Base-by-base conservation (phyloP, 1,284 basidiomycete species). In the Pseudozyma tsukubaensis region DNA sequence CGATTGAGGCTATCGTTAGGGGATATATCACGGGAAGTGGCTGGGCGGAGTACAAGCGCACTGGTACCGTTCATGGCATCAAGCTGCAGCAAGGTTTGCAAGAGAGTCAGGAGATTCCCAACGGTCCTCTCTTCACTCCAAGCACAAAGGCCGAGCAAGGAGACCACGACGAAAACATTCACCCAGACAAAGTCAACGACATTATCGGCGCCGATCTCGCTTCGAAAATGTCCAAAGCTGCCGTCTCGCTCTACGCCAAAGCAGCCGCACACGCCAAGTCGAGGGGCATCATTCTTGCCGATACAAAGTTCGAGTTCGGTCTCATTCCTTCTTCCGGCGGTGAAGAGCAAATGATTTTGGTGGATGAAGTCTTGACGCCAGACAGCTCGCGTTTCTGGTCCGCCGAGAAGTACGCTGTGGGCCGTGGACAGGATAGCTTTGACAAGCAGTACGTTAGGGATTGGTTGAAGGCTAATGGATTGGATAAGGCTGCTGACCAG, bases 361-460 rank as follows among this genome's bases (percentile, higher is more conserved):
- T 99, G 73, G 97, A 99, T 85, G 96, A 99, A 84, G 90, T 94
- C 16, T 89, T 99, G 55, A 99, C 97, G 0, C 95, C 96, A 7
- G 97, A 99, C 86, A 97, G 94, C 21, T 97, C 94, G 18, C 89
- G 96, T 43, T 99, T 98, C 88, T 99, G 97, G 96, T 91, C 94
- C 1, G 88, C 90, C 0, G 88, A 87, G 13, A 88, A 87, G 3
- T 99, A 97, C 86, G 85, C 86, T 42, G 88, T 90, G 2, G 96
- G 96, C 10, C 87, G 88, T 59, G 84, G 90, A 0, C 96, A 97
- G 86, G 89, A 91, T 19, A 94, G 93, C 80, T 99, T 97, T 81
- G 97, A 99, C 86, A 99, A 99, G 87, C 96, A 99, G 86, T 97
- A 92, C 83, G 87, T 99, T 48, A 88, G 97, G 39, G 94, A 98